Evolutionary conservation across 352 stramenopile species (phyloP).

Genomic region (Globisporangium parvum): DNA sequence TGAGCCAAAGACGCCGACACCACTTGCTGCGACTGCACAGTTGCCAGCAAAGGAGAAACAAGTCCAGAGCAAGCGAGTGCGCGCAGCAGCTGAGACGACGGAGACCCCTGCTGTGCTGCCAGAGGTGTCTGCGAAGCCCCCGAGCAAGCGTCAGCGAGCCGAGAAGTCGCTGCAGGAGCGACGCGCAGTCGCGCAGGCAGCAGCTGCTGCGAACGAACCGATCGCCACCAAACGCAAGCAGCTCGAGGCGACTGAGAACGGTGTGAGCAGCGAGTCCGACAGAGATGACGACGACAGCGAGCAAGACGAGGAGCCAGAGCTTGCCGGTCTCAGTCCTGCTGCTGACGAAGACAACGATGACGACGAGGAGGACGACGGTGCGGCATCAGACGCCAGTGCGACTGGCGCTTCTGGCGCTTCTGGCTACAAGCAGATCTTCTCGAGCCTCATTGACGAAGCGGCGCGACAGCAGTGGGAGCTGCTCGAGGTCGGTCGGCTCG

Average conservation of each 20-base stretch:
- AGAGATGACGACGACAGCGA: neutral
- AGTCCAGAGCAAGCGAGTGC: neutral
- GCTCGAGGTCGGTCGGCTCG: slow-evolving; percentile 68
- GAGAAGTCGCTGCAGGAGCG: neutral
- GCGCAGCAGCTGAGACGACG: neutral
- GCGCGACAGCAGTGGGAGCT: slow-evolving; percentile 73
- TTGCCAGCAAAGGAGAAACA: too few relatives aligned
- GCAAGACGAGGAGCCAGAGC: slow-evolving; percentile 2
- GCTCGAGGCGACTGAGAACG: neutral
- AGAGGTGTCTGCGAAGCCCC: neutral
- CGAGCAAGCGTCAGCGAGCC: neutral
- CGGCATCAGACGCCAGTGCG: neutral
- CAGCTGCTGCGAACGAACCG: neutral
- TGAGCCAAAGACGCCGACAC: too few relatives aligned
- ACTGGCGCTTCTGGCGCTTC: slow-evolving; percentile 5
- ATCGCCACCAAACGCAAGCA: neutral
- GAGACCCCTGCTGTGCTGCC: neutral
- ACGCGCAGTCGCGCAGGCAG: neutral
- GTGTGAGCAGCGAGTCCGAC: neutral
- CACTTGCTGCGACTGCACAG: too few relatives aligned
- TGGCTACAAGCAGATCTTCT: slow-evolving; percentile 39
- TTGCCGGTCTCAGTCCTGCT: neutral
- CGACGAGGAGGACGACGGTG: too few relatives aligned
- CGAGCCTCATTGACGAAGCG: slow-evolving; percentile 67
- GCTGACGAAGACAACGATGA: neutral